Percentiles rank a stretch among this genome's conserved stretches.
These are phyloP conservation scores for Boletus tomentosulus DNA, from an alignment of 768 basidiomycete genomes.

Conservation along the genomic window DNA sequence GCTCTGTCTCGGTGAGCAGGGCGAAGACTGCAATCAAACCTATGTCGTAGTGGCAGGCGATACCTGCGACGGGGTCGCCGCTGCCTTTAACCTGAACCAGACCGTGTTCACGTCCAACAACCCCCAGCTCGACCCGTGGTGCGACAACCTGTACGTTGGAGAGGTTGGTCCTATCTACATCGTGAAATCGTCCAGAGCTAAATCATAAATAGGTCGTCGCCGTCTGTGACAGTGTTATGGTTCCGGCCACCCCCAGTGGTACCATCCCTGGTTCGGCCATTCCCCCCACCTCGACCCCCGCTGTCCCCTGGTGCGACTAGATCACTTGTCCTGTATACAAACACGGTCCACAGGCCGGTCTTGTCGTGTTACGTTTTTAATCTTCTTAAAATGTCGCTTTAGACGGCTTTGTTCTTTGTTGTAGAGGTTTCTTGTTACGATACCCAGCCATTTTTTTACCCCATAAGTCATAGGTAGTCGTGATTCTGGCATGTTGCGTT, in stretches of 20 bases:
- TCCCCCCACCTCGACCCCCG: conserved; percentile 31
- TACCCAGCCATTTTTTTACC: conserved; percentile 20
- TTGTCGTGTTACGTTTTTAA: not conserved
- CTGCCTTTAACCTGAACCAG: conserved; percentile 39
- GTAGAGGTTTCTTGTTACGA: conserved; percentile 10
- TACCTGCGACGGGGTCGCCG: conserved; percentile 51
- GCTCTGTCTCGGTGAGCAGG: conserved; percentile 59
- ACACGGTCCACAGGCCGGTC: conserved; percentile 19
- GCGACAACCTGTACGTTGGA: conserved; percentile 68
- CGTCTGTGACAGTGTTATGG: conserved; percentile 35
- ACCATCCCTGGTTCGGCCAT: conserved; percentile 23
- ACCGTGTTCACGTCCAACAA: conserved; percentile 64
- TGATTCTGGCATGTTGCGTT: conserved; percentile 25
- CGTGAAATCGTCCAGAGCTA: not conserved
- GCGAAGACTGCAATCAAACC: conserved; percentile 59
- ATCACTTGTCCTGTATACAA: not conserved
- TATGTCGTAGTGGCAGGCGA: conserved; percentile 56
- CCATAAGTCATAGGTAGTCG: conserved; percentile 11
- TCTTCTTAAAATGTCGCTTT: conserved; percentile 5
- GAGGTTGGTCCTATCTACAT: conserved; percentile 46
- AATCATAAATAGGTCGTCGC: conserved; percentile 47
- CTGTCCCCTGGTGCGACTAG: conserved; percentile 48
- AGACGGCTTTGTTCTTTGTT: not conserved
- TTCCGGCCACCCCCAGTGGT: conserved; percentile 43
- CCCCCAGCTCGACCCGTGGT: conserved; percentile 58